Base-by-base conservation (phyloP, 192 early-diverging fungal genomes). In the Podila epigama region DNA sequence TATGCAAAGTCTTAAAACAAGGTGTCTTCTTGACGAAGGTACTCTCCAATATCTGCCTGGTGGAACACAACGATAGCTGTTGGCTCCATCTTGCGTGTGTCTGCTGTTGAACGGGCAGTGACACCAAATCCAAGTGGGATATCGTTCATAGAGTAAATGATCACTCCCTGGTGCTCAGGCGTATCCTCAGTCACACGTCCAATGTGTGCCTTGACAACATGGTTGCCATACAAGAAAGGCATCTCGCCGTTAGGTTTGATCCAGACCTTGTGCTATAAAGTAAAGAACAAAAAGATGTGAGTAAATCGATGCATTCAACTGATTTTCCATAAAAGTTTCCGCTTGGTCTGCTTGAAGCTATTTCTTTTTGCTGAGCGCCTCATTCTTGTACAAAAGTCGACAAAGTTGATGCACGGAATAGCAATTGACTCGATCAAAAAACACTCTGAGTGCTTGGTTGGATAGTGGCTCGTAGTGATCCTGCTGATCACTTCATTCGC, bases 231-330 rank as follows among this genome's bases (percentile, higher is more conserved):
- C 64, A 99, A 66, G 85, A 95, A 99, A 11, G 95, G 93, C 96
- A 97, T 98, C 83, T 99, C 98, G 56, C 98, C 98, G 73, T 94
- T 97, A 40, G 98, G 96, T 81, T 98, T 99, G 53, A 99, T 92
- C 97, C 98, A 99, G 57, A 99, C 91, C 83, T 99, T 98, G 89
- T 97, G 94, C 90, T 94, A 83, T 36, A 22, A 8, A n/a, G n/a
- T n/a, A n/a, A 18, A 58, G 29, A 16, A 20, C 40, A 20, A 54
- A 65, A 33, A 41, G 32, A 48, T 48, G 15, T 48, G 6, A 22
- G 25, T 22, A 22, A 48, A 1, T 16, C 5, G 1, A 7, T 2
- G 18, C 51, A 48, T 18, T 9, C n/a, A 44, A 4, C 7, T 44
- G 40, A 22, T 5, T n/a, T 54, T 54, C 25, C 5, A 22, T 15